A percentile compares a stretch with the other conserved stretches of the same genome.
phyloP scores from a whole-genome alignment of 2,329 filamentous ascomycete species.

The Aplosporella prunicola region DNA sequence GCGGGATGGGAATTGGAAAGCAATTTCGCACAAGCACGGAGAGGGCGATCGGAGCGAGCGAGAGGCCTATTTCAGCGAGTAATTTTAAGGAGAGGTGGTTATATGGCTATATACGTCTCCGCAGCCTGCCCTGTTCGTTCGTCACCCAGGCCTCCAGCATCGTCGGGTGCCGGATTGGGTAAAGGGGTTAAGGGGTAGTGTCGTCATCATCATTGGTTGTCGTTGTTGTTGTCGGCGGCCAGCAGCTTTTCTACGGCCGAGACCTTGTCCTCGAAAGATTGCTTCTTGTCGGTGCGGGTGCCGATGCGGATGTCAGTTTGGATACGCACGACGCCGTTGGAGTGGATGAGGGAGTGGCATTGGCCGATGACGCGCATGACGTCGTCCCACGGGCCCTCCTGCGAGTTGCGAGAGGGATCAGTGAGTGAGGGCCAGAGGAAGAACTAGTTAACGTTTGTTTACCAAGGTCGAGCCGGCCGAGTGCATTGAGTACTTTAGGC shows the following conservation, averaged over 20 bases:
- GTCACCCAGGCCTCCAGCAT: too few relatives aligned
- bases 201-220: too few relatives aligned
- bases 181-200: too few relatives aligned
- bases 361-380: conserved; percentile 54
- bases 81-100: too few relatives aligned
- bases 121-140: too few relatives aligned
- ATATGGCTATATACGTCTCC: too few relatives aligned
- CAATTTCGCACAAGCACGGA: too few relatives aligned
- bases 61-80: too few relatives aligned
- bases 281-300: conserved; percentile 76
- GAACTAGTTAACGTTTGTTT: conserved; percentile 48
- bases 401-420: conserved; percentile 4
- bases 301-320: conserved; percentile 85
- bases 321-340: conserved; percentile 48
- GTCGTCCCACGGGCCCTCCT: conserved; percentile 88
- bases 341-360: conserved; percentile 30
- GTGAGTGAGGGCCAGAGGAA: not conserved
- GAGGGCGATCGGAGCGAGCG: too few relatives aligned
- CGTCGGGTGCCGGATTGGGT: too few relatives aligned
- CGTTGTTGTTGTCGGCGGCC: too few relatives aligned
- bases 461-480: conserved; percentile 87
- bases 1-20: too few relatives aligned
- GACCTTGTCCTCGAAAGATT: conserved; percentile 75
- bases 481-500: conserved; percentile 80
- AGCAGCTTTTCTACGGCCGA: conserved; percentile 35